Evolutionary conservation across 1,284 basidiomycete genomes (phyloP).

Genomic region (Xerocomus nothofagi): DNA sequence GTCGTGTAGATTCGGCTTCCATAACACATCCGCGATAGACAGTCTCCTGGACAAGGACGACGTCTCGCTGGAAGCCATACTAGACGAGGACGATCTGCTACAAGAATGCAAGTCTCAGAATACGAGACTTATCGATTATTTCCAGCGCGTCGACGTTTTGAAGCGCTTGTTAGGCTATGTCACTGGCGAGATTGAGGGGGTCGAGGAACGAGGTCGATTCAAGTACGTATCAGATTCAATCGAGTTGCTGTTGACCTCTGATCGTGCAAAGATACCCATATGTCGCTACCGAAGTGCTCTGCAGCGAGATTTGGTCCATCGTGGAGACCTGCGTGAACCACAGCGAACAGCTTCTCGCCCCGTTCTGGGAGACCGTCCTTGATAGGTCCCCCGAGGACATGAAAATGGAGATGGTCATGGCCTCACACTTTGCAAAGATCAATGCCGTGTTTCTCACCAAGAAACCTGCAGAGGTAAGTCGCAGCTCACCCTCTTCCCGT

Average conservation of each 20-base stretch:
- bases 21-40: slow-evolving; percentile 82
- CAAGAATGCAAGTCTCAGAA: slow-evolving; percentile 97
- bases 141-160: slow-evolving; percentile 77
- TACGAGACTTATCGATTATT: slow-evolving; percentile 82
- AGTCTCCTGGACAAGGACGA: slow-evolving; percentile 82
- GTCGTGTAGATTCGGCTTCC: slow-evolving; percentile 73
- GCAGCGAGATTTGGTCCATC: slow-evolving; percentile 94
- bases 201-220: slow-evolving; percentile 67
- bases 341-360: slow-evolving; percentile 66
- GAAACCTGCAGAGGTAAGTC: slow-evolving; percentile 84
- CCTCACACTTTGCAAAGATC: slow-evolving; percentile 86
- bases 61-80: slow-evolving; percentile 82
- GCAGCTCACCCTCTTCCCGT: slow-evolving; percentile 6
- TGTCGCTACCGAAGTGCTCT: slow-evolving; percentile 93
- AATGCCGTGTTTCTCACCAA: slow-evolving; percentile 85
- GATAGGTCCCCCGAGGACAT: slow-evolving; percentile 77
- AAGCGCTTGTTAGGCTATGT: slow-evolving; percentile 82
- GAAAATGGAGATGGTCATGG: slow-evolving; percentile 73
- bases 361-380: slow-evolving; percentile 94
- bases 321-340: slow-evolving; percentile 85
- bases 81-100: slow-evolving; percentile 93
- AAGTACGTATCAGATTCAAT: slow-evolving; percentile 53
- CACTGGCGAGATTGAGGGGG: slow-evolving; percentile 79
- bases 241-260: slow-evolving; percentile 2
- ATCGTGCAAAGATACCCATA: slow-evolving; percentile 78